These are phyloP conservation scores for Fusarium penzigii DNA, from an alignment of 2,329 filamentous ascomycete genomes.

Conservation along the genomic window DNA sequence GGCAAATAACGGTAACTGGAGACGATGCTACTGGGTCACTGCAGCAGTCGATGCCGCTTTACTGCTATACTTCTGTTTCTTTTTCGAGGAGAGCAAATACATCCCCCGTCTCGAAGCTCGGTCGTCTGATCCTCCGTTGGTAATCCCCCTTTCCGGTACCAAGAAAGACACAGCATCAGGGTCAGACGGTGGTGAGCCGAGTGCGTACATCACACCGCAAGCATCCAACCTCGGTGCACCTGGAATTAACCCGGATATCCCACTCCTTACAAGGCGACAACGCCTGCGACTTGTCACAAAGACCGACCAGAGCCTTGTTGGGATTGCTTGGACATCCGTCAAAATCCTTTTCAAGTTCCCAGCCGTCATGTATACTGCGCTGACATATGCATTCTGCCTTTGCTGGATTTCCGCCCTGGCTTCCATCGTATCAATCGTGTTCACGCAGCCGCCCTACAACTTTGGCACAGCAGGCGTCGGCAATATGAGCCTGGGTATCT, in stretches of 20 bases:
- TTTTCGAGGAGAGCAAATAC: slow-evolving; percentile 31
- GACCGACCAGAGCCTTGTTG: slow-evolving; percentile 14
- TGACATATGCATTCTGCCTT: slow-evolving; percentile 39
- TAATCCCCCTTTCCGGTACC: background rate
- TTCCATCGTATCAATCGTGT: slow-evolving; percentile 33
- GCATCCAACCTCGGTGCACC: background rate
- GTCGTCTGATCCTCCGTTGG: background rate
- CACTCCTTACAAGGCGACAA: slow-evolving; percentile 7
- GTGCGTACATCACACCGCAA: background rate
- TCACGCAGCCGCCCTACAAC: slow-evolving; percentile 33
- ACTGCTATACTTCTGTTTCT: slow-evolving; percentile 14
- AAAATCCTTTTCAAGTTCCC: slow-evolving; percentile 30
- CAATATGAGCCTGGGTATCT: slow-evolving; percentile 23
- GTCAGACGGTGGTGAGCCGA: background rate
- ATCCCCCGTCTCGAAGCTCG: slow-evolving; percentile 18
- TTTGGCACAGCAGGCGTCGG: slow-evolving; percentile 25
- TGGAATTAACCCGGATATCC: slow-evolving; percentile 1
- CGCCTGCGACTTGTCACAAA: slow-evolving; percentile 14
- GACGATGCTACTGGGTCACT: slow-evolving; percentile 27
- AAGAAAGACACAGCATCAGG: slow-evolving; percentile 4
- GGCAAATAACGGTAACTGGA: slow-evolving; percentile 28
- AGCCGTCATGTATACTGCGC: slow-evolving; percentile 36
- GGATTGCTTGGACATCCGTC: slow-evolving; percentile 3
- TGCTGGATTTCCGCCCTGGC: slow-evolving; percentile 36
- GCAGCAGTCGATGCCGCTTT: slow-evolving; percentile 15